Conservation (phyloP, 2,329 filamentous ascomycete genomes). For the Fusarium virguliforme region DNA sequence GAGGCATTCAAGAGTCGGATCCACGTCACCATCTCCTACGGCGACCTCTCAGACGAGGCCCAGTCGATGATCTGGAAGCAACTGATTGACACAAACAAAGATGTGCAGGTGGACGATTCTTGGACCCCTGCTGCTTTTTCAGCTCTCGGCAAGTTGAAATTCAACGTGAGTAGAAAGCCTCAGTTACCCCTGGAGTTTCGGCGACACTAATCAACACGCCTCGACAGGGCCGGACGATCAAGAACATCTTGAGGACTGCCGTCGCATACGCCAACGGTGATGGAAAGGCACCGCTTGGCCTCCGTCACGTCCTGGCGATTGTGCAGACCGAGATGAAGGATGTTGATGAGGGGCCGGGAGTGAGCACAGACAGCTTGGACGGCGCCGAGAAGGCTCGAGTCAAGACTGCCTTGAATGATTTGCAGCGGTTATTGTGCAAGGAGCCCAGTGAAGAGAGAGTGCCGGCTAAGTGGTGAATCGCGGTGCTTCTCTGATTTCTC, state of each 20-base stretch:
- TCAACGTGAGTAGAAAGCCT: neutral
- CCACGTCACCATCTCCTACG: neutral
- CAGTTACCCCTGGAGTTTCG: neutral
- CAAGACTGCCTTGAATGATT: neutral
- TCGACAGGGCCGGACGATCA: neutral
- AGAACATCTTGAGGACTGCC: neutral
- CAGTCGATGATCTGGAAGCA: neutral
- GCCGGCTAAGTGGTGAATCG: too few relatives aligned
- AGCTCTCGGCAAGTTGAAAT: neutral
- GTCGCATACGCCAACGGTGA: neutral
- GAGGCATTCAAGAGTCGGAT: neutral
- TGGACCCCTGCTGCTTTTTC: rapidly evolving
- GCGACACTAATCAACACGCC: neutral
- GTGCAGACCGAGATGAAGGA: neutral
- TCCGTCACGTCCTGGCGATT: neutral
- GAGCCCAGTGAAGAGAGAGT: neutral
- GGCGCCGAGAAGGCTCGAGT: neutral
- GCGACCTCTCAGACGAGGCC: neutral
- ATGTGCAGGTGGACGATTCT: neutral
- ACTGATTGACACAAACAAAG: neutral
- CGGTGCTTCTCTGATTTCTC: too few relatives aligned
- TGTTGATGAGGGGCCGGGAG: neutral
- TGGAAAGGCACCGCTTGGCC: neutral
- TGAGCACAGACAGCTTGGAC: neutral
- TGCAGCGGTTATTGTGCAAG: neutral